Evolutionary conservation across 441 rosid species (phyloP).

Genomic region (Arabidopsis lyrata): DNA sequence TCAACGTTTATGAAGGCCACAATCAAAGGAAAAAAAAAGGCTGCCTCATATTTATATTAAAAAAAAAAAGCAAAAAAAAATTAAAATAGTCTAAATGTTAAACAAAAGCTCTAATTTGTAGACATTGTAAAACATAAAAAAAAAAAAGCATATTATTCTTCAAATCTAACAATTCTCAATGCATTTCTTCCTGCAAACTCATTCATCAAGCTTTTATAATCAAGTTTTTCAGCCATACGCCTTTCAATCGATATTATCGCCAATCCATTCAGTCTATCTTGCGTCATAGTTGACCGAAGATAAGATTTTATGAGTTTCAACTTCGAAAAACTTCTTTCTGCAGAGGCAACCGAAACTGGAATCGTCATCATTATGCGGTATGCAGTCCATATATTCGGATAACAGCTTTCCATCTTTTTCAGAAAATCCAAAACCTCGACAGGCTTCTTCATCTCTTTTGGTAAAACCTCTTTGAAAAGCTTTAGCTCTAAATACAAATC

Average conservation of each 20-base stretch:
- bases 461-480: neutral
- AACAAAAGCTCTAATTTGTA: no score
- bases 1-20: no score
- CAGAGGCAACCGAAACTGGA: neutral
- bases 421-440: neutral
- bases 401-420: neutral
- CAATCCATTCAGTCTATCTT: neutral
- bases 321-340: neutral
- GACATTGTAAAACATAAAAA: no score
- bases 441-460: neutral
- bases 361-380: neutral
- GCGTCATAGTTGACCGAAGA: neutral
- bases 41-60: no score
- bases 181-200: no score
- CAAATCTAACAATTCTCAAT: no score
- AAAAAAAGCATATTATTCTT: no score
- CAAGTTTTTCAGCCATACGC: neutral
- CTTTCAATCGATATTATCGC: neutral
- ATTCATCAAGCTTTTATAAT: no score
- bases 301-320: neutral
- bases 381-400: neutral
- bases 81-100: no score
- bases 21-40: no score
- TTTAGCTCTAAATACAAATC: neutral
- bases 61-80: no score